Conservation (phyloP, 148 eudicot species). For the Spergularia marina region DNA sequence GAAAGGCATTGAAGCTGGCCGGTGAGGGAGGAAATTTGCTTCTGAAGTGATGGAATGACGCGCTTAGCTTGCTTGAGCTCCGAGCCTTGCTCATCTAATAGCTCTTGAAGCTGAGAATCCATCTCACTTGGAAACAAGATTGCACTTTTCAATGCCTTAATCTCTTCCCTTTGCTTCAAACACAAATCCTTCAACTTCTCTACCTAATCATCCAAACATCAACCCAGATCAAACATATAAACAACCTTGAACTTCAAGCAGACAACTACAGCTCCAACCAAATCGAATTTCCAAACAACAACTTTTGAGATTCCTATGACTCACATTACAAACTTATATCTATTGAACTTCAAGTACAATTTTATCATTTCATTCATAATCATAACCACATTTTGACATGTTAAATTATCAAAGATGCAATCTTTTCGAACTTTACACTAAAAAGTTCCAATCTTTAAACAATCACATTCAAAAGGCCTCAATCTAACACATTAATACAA, state of each 20-base stretch:
- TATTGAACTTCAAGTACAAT: too few species aligned
- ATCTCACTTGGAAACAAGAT: conserved; percentile 76
- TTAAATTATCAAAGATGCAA: too few species aligned
- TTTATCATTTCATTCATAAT: too few species aligned
- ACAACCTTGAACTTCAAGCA: neutral
- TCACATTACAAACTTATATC: too few species aligned
- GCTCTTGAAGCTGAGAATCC: conserved; percentile 57
- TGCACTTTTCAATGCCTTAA: conserved; percentile 70
- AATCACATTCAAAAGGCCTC: too few species aligned
- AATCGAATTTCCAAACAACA: neutral
- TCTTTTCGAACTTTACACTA: too few species aligned
- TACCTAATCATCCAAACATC: conserved; percentile 36
- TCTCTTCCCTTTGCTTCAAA: conserved; percentile 93
- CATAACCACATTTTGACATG: too few species aligned
- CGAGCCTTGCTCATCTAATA: conserved; percentile 64
- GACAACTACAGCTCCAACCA: neutral
- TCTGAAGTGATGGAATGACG: conserved; percentile 74
- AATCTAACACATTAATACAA: neutral
- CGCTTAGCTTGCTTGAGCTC: conserved; percentile 78
- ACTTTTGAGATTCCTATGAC: too few species aligned
- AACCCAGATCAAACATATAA: neutral
- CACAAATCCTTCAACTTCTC: conserved; percentile 90
- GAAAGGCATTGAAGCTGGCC: conserved; percentile 81
- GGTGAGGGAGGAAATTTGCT: conserved; percentile 81
- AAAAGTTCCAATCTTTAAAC: too few species aligned